These are phyloP conservation scores for Passiflora organensis DNA, from an alignment of 345 rosid genomes.

Conservation along the genomic window DNA sequence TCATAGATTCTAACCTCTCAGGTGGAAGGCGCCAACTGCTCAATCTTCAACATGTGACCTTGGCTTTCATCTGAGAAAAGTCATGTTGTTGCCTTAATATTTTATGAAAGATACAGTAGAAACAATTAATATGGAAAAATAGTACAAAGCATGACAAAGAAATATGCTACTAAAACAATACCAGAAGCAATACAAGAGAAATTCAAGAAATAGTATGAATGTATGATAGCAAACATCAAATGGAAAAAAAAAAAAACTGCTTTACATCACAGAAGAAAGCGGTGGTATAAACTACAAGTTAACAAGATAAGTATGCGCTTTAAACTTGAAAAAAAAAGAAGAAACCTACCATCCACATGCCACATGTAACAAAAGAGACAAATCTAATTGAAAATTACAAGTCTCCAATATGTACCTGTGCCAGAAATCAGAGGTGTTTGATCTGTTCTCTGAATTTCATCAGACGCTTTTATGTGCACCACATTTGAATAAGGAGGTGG, in stretches of 20 bases:
- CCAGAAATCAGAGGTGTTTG: constrained; percentile 25
- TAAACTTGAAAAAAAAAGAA: too few species aligned
- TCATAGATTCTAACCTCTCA: neutral
- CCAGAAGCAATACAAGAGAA: neutral
- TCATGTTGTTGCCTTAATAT: constrained; percentile 1
- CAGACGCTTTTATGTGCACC: constrained; percentile 29
- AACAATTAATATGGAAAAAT: neutral
- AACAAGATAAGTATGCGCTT: too few species aligned
- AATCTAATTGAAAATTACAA: too few species aligned
- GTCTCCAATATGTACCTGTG: constrained; percentile 33
- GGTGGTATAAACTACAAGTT: too few species aligned
- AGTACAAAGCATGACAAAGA: neutral
- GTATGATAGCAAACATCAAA: too few species aligned
- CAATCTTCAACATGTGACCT: constrained; percentile 24
- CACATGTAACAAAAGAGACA: too few species aligned
- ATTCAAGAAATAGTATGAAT: too few species aligned
- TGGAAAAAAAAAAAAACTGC: neutral
- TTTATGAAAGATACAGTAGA: neutral
- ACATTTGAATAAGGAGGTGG: constrained; percentile 25
- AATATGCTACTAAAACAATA: neutral
- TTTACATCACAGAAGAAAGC: neutral
- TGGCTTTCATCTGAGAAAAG: constrained; percentile 35
- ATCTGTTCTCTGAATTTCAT: constrained; percentile 32
- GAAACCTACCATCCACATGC: too few species aligned
- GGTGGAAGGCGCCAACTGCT: constrained; percentile 17